Percentiles rank a stretch among this genome's conserved stretches.
Conservation (phyloP, 2,329 filamentous ascomycete species). For the Pestalotiopsis sp. region DNA sequence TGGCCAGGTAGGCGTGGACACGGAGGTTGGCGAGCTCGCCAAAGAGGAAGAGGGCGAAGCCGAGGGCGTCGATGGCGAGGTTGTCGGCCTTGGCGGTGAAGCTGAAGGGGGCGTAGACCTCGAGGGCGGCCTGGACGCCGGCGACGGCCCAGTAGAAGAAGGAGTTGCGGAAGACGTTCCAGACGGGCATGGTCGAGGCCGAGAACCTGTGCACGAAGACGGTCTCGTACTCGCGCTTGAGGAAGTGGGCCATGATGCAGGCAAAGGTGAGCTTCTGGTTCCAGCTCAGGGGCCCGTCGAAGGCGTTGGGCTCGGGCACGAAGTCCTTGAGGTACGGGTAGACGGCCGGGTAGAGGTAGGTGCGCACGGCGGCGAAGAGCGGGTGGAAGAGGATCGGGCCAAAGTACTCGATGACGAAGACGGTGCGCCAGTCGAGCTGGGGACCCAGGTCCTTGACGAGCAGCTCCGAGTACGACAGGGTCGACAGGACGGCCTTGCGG, state of each 20-base stretch:
- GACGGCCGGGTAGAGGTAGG: conserved; percentile 66
- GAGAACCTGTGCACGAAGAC: conserved; percentile 95
- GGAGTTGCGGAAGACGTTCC: conserved; percentile 94
- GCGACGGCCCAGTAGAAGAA: conserved; percentile 90
- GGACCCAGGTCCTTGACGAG: conserved; percentile 92
- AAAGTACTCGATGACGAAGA: conserved; percentile 94
- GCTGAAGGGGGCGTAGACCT: conserved; percentile 78
- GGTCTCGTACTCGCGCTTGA: conserved; percentile 95
- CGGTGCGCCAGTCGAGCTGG: conserved; percentile 89
- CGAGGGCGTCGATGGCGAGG: conserved; percentile 62
- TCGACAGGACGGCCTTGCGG: conserved; percentile 54
- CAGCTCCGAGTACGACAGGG: conserved; percentile 58
- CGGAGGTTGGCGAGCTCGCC: conserved; percentile 81
- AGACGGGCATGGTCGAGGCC: conserved; percentile 86
- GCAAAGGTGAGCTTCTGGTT: conserved; percentile 74
- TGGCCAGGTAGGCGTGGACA: conserved; percentile 78
- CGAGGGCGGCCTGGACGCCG: conserved; percentile 80
- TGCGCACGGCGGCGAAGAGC: conserved; percentile 70
- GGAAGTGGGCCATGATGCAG: conserved; percentile 81
- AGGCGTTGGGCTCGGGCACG: conserved; percentile 40
- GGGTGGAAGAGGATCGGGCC: conserved; percentile 89
- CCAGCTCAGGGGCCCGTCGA: conserved; percentile 56
- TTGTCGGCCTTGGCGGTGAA: conserved; percentile 59
- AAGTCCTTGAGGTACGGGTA: conserved; percentile 45
- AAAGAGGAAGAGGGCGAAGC: conserved; percentile 72